Conservation (phyloP, 345 rosid genomes). For the Psidium guajava region DNA sequence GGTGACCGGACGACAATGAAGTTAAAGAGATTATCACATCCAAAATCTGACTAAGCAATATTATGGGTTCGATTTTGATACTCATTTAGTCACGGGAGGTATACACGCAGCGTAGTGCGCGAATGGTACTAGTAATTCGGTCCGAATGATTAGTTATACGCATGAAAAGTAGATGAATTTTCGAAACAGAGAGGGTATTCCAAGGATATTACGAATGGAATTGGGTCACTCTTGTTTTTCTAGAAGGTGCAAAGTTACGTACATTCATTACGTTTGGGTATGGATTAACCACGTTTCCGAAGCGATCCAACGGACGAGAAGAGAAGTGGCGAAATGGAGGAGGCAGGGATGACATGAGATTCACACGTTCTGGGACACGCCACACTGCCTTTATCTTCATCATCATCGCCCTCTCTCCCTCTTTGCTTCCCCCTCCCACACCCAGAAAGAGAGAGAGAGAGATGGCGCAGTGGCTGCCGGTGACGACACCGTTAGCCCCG, state of each 20-base stretch:
- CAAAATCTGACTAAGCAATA: not conserved
- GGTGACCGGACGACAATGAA: not conserved
- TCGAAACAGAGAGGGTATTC: not conserved
- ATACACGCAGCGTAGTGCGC: not conserved
- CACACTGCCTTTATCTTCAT: not conserved
- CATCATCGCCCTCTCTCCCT: not conserved
- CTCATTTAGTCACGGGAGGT: not conserved
- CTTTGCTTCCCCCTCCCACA: not conserved
- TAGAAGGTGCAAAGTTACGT: not conserved
- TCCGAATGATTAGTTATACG: not conserved
- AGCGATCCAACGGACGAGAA: not conserved
- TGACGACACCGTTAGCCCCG: slow-evolving; percentile 21
- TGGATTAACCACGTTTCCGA: not conserved
- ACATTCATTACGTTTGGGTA: not conserved
- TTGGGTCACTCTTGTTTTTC: not conserved
- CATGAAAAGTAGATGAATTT: not conserved
- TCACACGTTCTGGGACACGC: not conserved
- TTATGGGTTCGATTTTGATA: not conserved
- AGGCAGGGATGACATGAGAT: not conserved
- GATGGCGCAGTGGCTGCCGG: slow-evolving; percentile 33
- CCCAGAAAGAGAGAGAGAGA: not conserved
- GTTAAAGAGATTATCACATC: not conserved
- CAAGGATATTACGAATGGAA: not conserved
- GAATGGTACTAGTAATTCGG: not conserved
- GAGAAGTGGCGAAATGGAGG: not conserved